Base-by-base conservation (phyloP, 176 grass and related monocot genomes). In the Triticum timopheevii region DNA sequence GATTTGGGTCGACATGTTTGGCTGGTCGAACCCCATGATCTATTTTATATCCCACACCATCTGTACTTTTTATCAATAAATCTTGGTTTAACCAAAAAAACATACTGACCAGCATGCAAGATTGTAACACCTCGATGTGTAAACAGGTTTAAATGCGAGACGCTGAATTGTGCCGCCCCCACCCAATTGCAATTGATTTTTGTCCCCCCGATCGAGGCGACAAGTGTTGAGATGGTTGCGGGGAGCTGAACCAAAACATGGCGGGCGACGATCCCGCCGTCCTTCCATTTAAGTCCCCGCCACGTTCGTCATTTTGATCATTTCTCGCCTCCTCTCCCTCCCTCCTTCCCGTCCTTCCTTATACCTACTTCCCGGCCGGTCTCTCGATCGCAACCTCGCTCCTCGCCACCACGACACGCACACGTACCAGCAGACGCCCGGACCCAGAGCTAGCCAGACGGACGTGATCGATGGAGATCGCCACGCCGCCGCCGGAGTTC, bases 381-480 rank as follows among this genome's bases (percentile, higher is more conserved):
- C 28, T 30, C 62, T 22, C 4, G 8, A 39, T 40, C 42, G 22
- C 80, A 66, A 25, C 76, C 56, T 59, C 6, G 6, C 67, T 87
- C 28, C 74, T 59, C 67, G 44, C 75, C 74, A 54, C 88, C 15
- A 84, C 15, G 27, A 27, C 35, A 11, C 76, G 44, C 36, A 30
- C 22, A 10, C 2, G 3, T 54, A 54, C 49, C 49, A 4, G 28
- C 15, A 33, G 24, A 8, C 36, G 12, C 62, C 67, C 49, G 31
- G 12, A 20, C 33, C 31, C 23, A 24, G 35, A 28, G 54, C 75
- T 13, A 25, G 31, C 2, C 58, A 25, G 20, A 24, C 44, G 31
- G 10, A 27, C 85, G 85, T 58, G 31, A 49, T 30, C 73, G 73
- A 91, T 88, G 86, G 90, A 88, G 71, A 34, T 85, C 82, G 76